These are phyloP conservation scores for Amanita thiersii DNA, from an alignment of 768 basidiomycete species.

Conservation along the genomic window DNA sequence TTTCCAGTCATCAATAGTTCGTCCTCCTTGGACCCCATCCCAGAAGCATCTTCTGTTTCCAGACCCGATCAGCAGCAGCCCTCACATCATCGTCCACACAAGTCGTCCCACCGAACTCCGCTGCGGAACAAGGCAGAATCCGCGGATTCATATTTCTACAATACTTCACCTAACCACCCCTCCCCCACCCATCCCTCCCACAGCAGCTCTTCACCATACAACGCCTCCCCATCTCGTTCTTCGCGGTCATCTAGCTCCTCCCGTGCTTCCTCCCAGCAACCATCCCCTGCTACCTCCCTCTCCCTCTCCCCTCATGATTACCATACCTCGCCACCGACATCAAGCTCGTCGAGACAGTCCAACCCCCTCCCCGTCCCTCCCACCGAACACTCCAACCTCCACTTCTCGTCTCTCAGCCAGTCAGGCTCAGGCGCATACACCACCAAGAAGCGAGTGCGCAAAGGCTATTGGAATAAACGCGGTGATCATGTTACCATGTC, in stretches of 20 bases:
- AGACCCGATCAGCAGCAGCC: conserved; percentile 4
- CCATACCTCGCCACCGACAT: conserved; percentile 10
- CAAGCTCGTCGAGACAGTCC: conserved; percentile 15
- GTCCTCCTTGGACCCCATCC: conserved; percentile 30
- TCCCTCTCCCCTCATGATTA: conserved; percentile 13
- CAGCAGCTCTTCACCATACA: conserved; percentile 4
- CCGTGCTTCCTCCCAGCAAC: conserved; percentile 11
- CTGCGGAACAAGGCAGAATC: conserved; percentile 8
- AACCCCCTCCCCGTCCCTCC: conserved; percentile 12
- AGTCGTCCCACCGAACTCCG: conserved; percentile 1
- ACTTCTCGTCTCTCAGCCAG: conserved; percentile 12
- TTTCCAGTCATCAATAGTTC: conserved; percentile 22
- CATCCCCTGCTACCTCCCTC: conserved; percentile 9
- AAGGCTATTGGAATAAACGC: conserved; percentile 68
- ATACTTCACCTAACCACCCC: conserved; percentile 5
- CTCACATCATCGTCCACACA: conserved; percentile 6
- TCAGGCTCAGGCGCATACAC: conserved; percentile 18
- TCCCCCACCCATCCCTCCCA: conserved; percentile 1
- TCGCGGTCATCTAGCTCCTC: conserved; percentile 10
- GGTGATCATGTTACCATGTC: conserved; percentile 59
- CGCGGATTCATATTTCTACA: conserved; percentile 1
- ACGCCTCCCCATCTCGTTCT: conserved; percentile 12
- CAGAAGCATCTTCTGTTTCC: conserved; percentile 17
- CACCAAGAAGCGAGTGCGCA: conserved; percentile 30
- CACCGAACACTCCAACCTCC: conserved; percentile 12